Evolutionary conservation across 2,329 filamentous ascomycete genomes (phyloP).

Genomic region (Aspergillus sergii): DNA sequence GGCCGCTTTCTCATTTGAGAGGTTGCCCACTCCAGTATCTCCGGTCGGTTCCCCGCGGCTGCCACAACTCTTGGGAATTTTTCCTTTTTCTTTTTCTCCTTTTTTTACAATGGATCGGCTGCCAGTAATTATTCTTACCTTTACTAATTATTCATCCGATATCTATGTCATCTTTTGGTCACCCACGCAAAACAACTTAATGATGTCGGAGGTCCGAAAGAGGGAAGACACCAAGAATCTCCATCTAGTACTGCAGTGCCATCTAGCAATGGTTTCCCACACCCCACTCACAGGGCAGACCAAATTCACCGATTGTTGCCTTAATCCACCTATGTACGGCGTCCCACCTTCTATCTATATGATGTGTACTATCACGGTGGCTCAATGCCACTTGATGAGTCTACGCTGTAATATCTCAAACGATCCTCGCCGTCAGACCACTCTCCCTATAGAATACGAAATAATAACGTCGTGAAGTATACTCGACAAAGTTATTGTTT

Average conservation of each 20-base stretch:
- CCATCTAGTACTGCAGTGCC: background rate
- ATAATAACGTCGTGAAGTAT: background rate
- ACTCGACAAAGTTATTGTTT: background rate
- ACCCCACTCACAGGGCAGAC: background rate
- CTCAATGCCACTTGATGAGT: constrained; percentile 2
- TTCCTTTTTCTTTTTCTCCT: background rate
- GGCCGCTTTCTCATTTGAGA: constrained; percentile 22
- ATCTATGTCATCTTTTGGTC: background rate
- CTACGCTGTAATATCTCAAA: background rate
- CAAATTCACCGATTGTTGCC: background rate
- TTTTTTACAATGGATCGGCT: background rate
- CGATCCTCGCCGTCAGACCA: constrained; percentile 1
- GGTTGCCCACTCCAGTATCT: constrained; percentile 20
- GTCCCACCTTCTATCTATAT: background rate
- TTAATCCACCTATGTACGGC: background rate
- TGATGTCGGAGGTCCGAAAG: background rate
- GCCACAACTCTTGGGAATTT: background rate
- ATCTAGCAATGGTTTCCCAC: background rate
- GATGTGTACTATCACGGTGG: background rate
- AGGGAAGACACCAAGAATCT: background rate
- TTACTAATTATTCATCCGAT: background rate
- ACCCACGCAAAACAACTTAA: background rate
- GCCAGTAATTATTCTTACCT: background rate
- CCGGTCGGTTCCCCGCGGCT: constrained; percentile 27
- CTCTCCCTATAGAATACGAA: background rate